phyloP scores from a whole-genome alignment of 225 moss, liverwort and hornwort species.

The Climacium dendroides region DNA sequence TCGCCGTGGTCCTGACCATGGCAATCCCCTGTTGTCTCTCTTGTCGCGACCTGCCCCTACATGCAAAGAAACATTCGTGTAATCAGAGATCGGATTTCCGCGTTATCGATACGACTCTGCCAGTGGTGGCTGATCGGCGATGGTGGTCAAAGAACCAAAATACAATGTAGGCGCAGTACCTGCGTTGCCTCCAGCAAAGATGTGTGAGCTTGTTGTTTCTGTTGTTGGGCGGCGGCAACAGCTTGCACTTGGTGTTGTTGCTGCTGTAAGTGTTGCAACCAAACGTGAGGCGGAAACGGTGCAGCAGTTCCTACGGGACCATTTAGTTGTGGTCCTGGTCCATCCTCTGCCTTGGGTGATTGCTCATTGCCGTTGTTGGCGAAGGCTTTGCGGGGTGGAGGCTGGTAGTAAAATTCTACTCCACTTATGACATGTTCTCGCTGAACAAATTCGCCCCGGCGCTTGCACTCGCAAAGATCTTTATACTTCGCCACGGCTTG shows the following conservation, averaged over 20 bases:
- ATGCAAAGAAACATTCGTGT: not conserved
- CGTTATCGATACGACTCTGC: not conserved
- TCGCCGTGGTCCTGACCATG: conserved; percentile 16
- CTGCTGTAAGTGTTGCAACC: conserved; percentile 90
- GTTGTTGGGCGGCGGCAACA: conserved; percentile 5
- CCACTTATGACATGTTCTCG: conserved; percentile 88
- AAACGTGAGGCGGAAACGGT: conserved; percentile 66
- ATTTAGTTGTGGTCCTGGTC: conserved; percentile 2
- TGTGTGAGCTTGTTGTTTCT: conserved; percentile 27
- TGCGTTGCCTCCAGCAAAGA: conserved; percentile 23
- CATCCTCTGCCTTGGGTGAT: conserved; percentile 23
- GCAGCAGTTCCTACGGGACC: not conserved
- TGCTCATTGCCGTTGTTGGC: conserved; percentile 36
- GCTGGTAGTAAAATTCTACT: conserved; percentile 97
- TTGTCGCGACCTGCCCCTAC: conserved; percentile 7
- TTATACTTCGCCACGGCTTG: conserved; percentile 95
- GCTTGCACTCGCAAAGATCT: conserved; percentile 97
- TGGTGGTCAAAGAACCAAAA: not conserved
- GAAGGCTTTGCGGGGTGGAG: conserved; percentile 95
- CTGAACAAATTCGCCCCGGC: conserved; percentile 93
- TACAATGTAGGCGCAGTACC: not conserved
- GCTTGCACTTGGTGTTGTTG: conserved; percentile 32
- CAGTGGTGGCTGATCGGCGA: not conserved
- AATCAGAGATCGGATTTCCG: not conserved
- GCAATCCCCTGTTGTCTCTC: conserved; percentile 12